Evolutionary conservation across 192 early-diverging fungal genomes (phyloP).

Genomic region (Coemansia reversa): DNA sequence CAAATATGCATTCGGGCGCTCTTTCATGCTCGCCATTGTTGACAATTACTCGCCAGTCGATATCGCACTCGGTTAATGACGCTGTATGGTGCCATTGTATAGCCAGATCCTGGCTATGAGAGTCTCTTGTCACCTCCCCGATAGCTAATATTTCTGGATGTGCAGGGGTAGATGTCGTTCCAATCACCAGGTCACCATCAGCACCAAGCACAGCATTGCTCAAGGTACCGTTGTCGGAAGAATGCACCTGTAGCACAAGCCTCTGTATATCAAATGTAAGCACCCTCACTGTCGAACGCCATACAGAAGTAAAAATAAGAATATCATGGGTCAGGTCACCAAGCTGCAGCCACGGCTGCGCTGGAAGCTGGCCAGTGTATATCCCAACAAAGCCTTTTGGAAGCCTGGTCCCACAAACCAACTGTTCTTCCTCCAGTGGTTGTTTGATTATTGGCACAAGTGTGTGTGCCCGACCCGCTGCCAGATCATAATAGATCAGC

Average conservation of each 20-base stretch:
- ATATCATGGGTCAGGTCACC: conserved; percentile 8
- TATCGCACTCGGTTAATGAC: neutral
- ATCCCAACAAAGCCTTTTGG: conserved; percentile 67
- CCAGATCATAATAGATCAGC: conserved; percentile 48
- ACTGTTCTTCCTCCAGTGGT: conserved; percentile 13
- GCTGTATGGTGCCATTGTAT: conserved; percentile 21
- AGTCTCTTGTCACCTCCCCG: conserved; percentile 10
- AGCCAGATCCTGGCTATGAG: neutral
- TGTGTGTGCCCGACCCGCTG: neutral
- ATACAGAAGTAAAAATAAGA: conserved; percentile 36
- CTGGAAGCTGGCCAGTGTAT: conserved; percentile 61
- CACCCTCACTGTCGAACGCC: conserved; percentile 48
- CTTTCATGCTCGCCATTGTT: conserved; percentile 1
- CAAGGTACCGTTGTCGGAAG: conserved; percentile 47
- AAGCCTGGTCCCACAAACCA: conserved; percentile 21
- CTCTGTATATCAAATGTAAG: conserved; percentile 48
- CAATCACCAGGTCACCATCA: conserved; percentile 50
- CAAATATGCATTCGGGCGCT: conserved; percentile 35
- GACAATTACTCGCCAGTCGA: conserved; percentile 20
- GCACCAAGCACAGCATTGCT: conserved; percentile 54
- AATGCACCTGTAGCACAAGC: conserved; percentile 55
- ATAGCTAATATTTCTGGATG: conserved; percentile 53
- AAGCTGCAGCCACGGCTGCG: conserved; percentile 26
- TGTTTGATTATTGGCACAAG: conserved; percentile 32
- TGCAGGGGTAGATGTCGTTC: conserved; percentile 56